A percentile compares a stretch with the other conserved stretches of the same genome.
Conservation (phyloP, 139 green algal genomes). For the Mesotaenium endlicherianum region DNA sequence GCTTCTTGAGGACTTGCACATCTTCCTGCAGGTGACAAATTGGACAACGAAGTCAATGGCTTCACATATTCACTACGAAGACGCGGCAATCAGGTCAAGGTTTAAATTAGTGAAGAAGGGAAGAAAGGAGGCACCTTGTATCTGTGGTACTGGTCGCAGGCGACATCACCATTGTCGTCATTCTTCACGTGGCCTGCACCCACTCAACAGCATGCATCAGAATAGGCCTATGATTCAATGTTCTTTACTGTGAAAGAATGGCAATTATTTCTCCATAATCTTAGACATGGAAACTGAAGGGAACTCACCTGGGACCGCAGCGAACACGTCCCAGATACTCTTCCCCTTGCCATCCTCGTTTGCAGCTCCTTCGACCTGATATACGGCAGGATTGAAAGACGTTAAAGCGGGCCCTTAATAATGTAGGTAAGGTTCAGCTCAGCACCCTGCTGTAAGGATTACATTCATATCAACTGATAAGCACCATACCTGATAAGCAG, state of each 20-base stretch:
- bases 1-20: constrained; percentile 46
- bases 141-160: constrained; percentile 55
- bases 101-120: neutral
- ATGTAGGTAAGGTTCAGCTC: too few species aligned
- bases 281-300: too few species aligned
- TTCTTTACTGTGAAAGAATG: too few species aligned
- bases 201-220: too few species aligned
- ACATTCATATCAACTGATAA: too few species aligned
- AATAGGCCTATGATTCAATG: too few species aligned
- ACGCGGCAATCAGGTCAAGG: constrained; percentile 11
- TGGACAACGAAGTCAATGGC: neutral
- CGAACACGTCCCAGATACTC: constrained; percentile 29
- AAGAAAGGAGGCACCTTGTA: constrained; percentile 53
- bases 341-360: neutral
- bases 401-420: too few species aligned
- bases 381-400: too few species aligned
- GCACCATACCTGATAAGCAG: constrained; percentile 13
- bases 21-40: constrained; percentile 48
- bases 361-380: constrained; percentile 14
- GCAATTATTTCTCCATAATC: too few species aligned
- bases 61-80: constrained; percentile 49
- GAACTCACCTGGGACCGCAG: neutral
- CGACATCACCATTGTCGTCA: constrained; percentile 25
- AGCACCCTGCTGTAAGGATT: too few species aligned
- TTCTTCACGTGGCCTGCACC: neutral